A percentile compares a stretch with the other conserved stretches of the same genome.
phyloP scores from a whole-genome alignment of 139 green algal genomes.

The Yamagishiella unicocca region DNA sequence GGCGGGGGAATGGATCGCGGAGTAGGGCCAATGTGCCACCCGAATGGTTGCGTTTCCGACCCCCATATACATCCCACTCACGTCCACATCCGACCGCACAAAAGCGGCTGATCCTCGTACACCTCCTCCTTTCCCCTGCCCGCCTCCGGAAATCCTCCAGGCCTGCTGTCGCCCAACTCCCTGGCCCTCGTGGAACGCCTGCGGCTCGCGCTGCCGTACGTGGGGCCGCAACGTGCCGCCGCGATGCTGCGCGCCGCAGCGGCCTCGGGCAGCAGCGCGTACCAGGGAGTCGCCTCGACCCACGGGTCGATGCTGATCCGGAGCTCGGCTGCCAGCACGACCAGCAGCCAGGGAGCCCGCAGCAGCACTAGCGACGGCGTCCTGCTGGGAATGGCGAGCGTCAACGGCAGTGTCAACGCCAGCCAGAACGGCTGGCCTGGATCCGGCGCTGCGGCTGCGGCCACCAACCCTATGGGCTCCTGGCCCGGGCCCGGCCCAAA shows the following conservation, averaged over 20 bases:
- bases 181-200: conserved; percentile 5
- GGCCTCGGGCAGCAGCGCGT: background rate
- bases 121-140: too few relatives aligned
- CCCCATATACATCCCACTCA: too few relatives aligned
- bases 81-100: too few relatives aligned
- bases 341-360: background rate
- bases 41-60: too few relatives aligned
- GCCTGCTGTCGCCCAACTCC: background rate
- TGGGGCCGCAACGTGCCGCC: background rate
- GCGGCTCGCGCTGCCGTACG: background rate
- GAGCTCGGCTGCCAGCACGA: conserved; percentile 4
- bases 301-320: conserved; percentile 23
- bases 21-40: too few relatives aligned
- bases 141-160: too few relatives aligned
- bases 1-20: too few relatives aligned
- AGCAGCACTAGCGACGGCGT: conserved; percentile 9
- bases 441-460: background rate
- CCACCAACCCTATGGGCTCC: background rate
- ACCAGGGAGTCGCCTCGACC: conserved; percentile 6
- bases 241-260: conserved; percentile 11
- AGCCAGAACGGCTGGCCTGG: background rate
- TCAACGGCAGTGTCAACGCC: background rate
- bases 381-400: background rate
- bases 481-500: background rate
- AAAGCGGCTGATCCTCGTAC: too few relatives aligned